Conservation (phyloP, 306 rosid genomes). For the Prunus mira region DNA sequence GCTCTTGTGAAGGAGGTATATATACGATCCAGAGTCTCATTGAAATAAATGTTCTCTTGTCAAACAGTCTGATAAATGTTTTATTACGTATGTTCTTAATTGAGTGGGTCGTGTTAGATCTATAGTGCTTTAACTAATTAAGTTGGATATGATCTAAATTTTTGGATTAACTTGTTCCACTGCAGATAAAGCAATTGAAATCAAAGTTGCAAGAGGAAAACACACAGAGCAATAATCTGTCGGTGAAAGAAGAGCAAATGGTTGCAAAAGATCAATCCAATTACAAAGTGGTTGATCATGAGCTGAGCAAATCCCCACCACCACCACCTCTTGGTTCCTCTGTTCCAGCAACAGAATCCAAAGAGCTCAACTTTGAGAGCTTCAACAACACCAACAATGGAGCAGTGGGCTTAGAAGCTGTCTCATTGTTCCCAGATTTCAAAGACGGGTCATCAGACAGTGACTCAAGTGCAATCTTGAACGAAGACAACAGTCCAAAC, state of each 20-base stretch:
- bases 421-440: slow-evolving; percentile 46
- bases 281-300: slow-evolving; percentile 8
- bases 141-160: background rate
- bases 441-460: slow-evolving; percentile 93
- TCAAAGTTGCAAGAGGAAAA: slow-evolving; percentile 48
- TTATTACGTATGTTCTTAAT: background rate
- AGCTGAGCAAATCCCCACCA: slow-evolving; percentile 17
- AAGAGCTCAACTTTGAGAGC: slow-evolving; percentile 42
- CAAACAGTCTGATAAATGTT: background rate
- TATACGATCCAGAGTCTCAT: background rate
- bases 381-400: slow-evolving; percentile 26
- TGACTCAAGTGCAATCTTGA: slow-evolving; percentile 84
- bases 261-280: slow-evolving; percentile 36
- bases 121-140: background rate
- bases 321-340: slow-evolving; percentile 29
- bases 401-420: slow-evolving; percentile 23
- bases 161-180: background rate
- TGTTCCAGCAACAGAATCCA: slow-evolving; percentile 39
- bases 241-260: slow-evolving; percentile 60
- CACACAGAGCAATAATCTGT: slow-evolving; percentile 46
- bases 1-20: slow-evolving; percentile 67
- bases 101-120: background rate
- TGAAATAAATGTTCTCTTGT: background rate
- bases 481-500: slow-evolving; percentile 68
- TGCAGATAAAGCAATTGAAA: slow-evolving; percentile 79